Base-by-base conservation (phyloP, 75 land plant species). In the Pseudotsuga menziesii region DNA sequence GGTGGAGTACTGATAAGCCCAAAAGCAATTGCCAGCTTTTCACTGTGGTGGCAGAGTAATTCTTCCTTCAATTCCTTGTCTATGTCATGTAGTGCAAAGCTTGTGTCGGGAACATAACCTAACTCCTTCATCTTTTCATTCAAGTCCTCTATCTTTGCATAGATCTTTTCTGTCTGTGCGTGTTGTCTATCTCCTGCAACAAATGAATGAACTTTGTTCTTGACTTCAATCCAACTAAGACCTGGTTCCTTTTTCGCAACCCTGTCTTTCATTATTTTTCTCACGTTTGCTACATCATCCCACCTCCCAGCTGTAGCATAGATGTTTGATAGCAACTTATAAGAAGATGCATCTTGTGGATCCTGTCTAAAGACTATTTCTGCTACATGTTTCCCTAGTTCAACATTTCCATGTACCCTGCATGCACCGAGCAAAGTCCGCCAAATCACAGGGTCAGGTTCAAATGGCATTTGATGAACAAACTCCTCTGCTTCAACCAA, bases 191-290 rank as follows among this genome's bases (percentile, higher is more conserved):
- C 82, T 35, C 83, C 85, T 14, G 85, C 77, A 48, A 25, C 71
- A 54, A 86, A 86, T n/a, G 52, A 54, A 67, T 69, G 61, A 75
- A 86, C 78, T 36, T 48, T 72, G 54, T 80, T 71, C 29, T 75
- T 74, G 7, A 83, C 64, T 59, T 86, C 85, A 75, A 86, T 78
- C 85, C 85, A 83, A 67, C 85, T 86, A 36, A 79, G 78, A 3
- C 88, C 85, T 58, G 88, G 80, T n/a, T 4, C 75, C 69, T 86
- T 86, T 67, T 75, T 86, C 25, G 77, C 20, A 8, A 80, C 88
- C 52, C 41, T 78, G 57, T 78, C 70, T 58, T 78, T 85, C 74
- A 72, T 58, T 71, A 57, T 29, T 58, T 57, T 58, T 61, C 62
- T 56, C 17, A 75, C 36, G 27, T 54, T 58, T 27, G 62, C 35